Conservation (phyloP, 148 eudicot genomes). For the Simmondsia chinensis region DNA sequence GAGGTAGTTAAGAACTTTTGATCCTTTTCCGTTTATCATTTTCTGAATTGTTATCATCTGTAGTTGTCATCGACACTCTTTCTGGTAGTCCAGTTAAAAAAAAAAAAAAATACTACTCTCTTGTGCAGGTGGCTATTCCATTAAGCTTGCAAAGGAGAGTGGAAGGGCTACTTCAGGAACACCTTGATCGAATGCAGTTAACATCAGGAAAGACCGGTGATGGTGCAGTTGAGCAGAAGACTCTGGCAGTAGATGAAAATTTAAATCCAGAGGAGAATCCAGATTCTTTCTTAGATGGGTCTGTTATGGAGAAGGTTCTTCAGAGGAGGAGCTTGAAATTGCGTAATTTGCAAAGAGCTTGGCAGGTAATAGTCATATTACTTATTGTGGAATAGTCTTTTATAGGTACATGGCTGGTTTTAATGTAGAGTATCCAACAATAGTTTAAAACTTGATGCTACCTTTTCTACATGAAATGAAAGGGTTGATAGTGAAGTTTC, state of each 20-base stretch:
- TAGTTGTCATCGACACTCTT: background rate
- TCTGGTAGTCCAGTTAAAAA: slow-evolving; percentile 2
- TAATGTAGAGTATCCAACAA: no score
- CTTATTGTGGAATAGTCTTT: no score
- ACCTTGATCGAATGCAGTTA: slow-evolving; percentile 65
- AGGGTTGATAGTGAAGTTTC: no score
- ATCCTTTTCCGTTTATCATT: background rate
- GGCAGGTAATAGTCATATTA: no score
- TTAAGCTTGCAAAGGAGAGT: slow-evolving; percentile 97
- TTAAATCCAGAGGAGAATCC: slow-evolving; percentile 34
- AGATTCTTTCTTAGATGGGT: slow-evolving; percentile 65
- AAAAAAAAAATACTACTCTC: slow-evolving; percentile 4
- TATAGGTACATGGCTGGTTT: no score
- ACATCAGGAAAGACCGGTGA: slow-evolving; percentile 24
- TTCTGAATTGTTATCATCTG: background rate
- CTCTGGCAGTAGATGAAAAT: slow-evolving; percentile 22
- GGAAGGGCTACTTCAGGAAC: slow-evolving; percentile 95
- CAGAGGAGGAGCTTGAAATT: slow-evolving; percentile 80
- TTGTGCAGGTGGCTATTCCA: slow-evolving; percentile 74
- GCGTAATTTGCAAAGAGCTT: slow-evolving; percentile 94
- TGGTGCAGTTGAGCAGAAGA: slow-evolving; percentile 24
- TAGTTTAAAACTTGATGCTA: no score
- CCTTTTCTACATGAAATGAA: no score
- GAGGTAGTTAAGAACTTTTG: slow-evolving; percentile 43
- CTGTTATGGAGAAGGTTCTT: slow-evolving; percentile 94